Conservation (phyloP, 352 stramenopile species). For the Globisporangium paroecandrum region DNA sequence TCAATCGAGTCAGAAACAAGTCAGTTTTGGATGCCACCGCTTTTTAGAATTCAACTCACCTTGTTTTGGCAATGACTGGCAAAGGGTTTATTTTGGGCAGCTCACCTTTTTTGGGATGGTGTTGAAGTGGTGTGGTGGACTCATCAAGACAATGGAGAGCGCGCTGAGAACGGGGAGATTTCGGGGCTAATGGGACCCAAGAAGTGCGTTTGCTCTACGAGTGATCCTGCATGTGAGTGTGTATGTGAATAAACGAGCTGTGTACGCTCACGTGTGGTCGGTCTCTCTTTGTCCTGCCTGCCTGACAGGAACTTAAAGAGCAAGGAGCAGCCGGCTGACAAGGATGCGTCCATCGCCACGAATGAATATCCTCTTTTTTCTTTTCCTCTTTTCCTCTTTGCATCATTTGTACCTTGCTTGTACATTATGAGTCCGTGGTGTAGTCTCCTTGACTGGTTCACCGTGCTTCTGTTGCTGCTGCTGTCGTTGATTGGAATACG, state of each 20-base stretch:
- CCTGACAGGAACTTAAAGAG: constrained; percentile 10
- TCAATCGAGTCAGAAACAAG: constrained; percentile 4
- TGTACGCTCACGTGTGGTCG: not conserved
- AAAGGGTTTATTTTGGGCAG: constrained; percentile 5
- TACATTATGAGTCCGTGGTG: not conserved
- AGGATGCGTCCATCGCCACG: constrained; percentile 55
- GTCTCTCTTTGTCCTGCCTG: not conserved
- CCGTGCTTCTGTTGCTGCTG: not conserved
- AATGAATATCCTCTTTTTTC: constrained; percentile 64
- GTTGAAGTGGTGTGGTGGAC: not conserved
- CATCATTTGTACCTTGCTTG: not conserved
- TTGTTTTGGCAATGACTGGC: not conserved
- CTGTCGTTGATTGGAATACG: constrained; percentile 16
- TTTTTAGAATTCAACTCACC: not conserved
- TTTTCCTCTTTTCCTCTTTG: not conserved
- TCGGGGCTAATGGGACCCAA: constrained; percentile 39
- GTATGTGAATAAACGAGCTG: not conserved
- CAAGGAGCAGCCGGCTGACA: constrained; percentile 18
- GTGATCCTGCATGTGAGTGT: not conserved
- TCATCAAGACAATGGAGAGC: not conserved
- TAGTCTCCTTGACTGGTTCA: constrained; percentile 23
- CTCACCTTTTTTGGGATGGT: not conserved
- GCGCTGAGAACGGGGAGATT: not conserved
- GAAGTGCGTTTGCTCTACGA: constrained; percentile 18
- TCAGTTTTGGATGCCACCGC: constrained; percentile 1